These are phyloP conservation scores for Fragilaria crotonensis DNA, from an alignment of 108 stramenopile species.

Conservation along the genomic window DNA sequence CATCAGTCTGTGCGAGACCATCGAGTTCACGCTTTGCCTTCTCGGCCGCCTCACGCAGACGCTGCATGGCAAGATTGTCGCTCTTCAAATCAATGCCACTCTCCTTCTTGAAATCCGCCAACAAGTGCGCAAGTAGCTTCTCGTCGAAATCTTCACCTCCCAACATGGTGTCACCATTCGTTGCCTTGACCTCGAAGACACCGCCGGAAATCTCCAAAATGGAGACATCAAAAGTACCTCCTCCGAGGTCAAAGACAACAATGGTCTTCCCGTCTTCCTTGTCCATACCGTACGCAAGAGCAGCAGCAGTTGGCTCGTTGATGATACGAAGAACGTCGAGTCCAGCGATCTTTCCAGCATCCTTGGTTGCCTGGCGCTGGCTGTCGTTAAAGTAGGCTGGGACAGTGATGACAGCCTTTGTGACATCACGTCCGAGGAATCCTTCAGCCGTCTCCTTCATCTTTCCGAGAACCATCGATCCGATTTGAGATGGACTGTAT, in stretches of 20 bases:
- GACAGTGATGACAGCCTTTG: slow-evolving; percentile 98
- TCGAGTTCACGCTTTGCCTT: slow-evolving; percentile 99
- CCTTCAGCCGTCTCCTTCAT: slow-evolving; percentile 99
- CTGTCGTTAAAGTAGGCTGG: slow-evolving; percentile 99
- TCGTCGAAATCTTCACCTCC: slow-evolving; percentile 99
- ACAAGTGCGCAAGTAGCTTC: slow-evolving; percentile 82
- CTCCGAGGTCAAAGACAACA: slow-evolving; percentile 98
- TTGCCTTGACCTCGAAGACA: slow-evolving; percentile 99
- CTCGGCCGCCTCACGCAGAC: slow-evolving; percentile 97
- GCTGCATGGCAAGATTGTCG: slow-evolving; percentile 97
- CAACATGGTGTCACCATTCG: slow-evolving; percentile 99
- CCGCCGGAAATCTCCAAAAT: slow-evolving; percentile 98
- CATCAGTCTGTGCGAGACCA: slow-evolving; percentile 98
- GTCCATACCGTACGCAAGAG: slow-evolving; percentile 99
- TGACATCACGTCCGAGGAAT: slow-evolving; percentile 93
- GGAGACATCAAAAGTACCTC: slow-evolving; percentile 98
- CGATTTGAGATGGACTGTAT: slow-evolving; percentile 97
- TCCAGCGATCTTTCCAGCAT: slow-evolving; percentile 97
- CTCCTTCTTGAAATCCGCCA: slow-evolving; percentile 94
- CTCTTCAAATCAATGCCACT: slow-evolving; percentile 82
- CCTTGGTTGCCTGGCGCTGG: slow-evolving; percentile 98
- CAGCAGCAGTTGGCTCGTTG: slow-evolving; percentile 99
- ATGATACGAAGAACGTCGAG: slow-evolving; percentile 98
- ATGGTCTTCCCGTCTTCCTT: slow-evolving; percentile 99
- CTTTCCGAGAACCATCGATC: slow-evolving; percentile 97